A percentile compares a stretch with the other conserved stretches of the same genome.
phyloP scores from a whole-genome alignment of 202 grass and related monocot species.

The Setaria viridis region DNA sequence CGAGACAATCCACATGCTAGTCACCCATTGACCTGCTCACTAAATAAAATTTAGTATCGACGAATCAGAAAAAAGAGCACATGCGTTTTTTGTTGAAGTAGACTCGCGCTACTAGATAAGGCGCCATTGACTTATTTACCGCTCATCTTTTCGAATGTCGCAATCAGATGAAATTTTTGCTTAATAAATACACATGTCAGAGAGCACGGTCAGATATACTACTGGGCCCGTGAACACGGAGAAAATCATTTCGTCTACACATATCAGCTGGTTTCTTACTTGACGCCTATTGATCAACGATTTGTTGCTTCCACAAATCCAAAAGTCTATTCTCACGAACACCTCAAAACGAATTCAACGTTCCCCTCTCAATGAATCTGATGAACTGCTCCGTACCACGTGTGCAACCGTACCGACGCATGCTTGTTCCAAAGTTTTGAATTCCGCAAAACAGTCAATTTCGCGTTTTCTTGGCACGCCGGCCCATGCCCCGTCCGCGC shows the following conservation, averaged over 20 bases:
- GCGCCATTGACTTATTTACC: slow-evolving; percentile 4
- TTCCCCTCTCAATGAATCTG: background rate
- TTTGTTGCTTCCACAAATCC: background rate
- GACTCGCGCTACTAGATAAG: background rate
- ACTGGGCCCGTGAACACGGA: background rate
- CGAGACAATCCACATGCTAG: background rate
- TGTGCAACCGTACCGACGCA: background rate
- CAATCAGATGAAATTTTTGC: background rate
- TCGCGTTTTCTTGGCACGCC: background rate
- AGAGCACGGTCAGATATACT: background rate
- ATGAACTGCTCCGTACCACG: background rate
- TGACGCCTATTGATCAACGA: background rate
- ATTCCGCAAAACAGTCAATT: background rate
- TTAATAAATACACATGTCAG: background rate
- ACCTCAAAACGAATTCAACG: slow-evolving; percentile 5
- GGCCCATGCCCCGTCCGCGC: slow-evolving; percentile 1
- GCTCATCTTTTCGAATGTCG: background rate
- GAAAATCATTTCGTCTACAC: background rate
- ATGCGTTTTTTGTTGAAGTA: background rate
- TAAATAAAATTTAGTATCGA: background rate
- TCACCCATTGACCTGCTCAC: background rate
- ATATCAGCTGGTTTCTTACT: background rate
- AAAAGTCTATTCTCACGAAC: background rate
- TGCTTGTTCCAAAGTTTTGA: background rate
- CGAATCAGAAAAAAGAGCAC: background rate